Base-by-base conservation (phyloP, 768 basidiomycete genomes). In the Pulveroboletus sp. region DNA sequence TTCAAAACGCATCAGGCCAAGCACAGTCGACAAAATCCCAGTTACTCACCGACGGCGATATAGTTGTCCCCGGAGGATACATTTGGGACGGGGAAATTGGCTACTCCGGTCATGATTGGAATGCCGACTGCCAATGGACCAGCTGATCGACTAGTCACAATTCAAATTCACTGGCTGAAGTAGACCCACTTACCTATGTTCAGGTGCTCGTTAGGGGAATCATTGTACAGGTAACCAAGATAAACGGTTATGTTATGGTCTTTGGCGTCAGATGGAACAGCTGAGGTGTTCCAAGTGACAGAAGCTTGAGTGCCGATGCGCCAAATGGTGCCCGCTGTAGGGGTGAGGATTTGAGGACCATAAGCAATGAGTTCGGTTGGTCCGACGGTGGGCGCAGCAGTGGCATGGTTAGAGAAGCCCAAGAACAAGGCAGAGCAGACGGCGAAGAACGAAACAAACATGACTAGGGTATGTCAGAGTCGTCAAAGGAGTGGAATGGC, bases 31-130 rank as follows among this genome's bases (percentile, higher is more conserved):
- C 9, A 3, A 25, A 20, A 17, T 13, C 6, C 16, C 5, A 13
- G 2, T 8, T 40, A 79, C 85, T 72, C 60, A 87, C 86, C 59
- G 50, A 78, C 82, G 59, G 89, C 66, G 46, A 82, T 75, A 55
- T 85, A 89, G 63, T 80, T 70, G 34, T 67, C 51, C 29, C 75
- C 59, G 9, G 69, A 58, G 3, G 50, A 24, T 4, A 61, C 75
- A 7, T 65, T 17, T 0, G 86, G 86, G 19, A 88, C 81, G 0
- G 64, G 73, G 47, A 88, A 57, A 13, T 70, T 27, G 9, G 78
- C 77, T 16, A 64, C 56, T 19, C 84, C 85, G 16, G 67, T 64
- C 14, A 64, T 68, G 40, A 89, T 69, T 29, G 75, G 72, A 65
- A 89, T 79, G 21, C 70, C 66, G 17, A 72, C 37, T 2, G 82